Conservation (phyloP, 495 filamentous ascomycete genomes). For the Jackrogersella multiformis region DNA sequence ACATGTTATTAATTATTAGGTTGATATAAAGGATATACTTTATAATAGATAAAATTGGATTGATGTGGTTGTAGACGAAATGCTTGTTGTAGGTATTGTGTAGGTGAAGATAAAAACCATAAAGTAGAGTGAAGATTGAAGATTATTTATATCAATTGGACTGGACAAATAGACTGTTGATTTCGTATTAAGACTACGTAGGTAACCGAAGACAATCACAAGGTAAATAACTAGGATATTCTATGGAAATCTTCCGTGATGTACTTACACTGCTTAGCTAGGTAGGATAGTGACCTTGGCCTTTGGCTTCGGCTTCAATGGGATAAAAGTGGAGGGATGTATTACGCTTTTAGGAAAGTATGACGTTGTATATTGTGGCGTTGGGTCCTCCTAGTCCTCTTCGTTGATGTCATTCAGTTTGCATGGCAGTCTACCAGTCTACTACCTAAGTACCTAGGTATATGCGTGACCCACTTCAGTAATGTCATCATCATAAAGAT, state of each 20-base stretch:
- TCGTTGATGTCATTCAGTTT: constrained; percentile 39
- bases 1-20: background rate
- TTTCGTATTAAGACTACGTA: constrained; percentile 2
- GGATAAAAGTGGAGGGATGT: constrained; percentile 17
- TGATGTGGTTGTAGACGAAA: no score
- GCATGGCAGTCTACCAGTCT: no score
- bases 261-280: no score
- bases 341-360: constrained; percentile 42
- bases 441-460: no score
- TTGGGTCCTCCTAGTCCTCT: constrained; percentile 1
- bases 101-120: no score
- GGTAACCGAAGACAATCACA: background rate
- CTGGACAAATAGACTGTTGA: background rate
- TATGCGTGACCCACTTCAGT: no score
- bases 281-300: constrained; percentile 28
- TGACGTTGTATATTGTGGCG: constrained; percentile 35
- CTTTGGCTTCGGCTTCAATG: constrained; percentile 22
- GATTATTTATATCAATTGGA: constrained; percentile 5
- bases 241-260: no score
- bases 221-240: constrained; percentile 16
- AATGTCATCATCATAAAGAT: no score
- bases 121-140: background rate
- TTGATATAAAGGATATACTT: background rate
- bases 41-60: no score
- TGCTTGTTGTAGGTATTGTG: no score